Percentiles rank a stretch among this genome's conserved stretches.
phyloP scores from a whole-genome alignment of 1,284 basidiomycete species.

The Moniliella sp. region DNA sequence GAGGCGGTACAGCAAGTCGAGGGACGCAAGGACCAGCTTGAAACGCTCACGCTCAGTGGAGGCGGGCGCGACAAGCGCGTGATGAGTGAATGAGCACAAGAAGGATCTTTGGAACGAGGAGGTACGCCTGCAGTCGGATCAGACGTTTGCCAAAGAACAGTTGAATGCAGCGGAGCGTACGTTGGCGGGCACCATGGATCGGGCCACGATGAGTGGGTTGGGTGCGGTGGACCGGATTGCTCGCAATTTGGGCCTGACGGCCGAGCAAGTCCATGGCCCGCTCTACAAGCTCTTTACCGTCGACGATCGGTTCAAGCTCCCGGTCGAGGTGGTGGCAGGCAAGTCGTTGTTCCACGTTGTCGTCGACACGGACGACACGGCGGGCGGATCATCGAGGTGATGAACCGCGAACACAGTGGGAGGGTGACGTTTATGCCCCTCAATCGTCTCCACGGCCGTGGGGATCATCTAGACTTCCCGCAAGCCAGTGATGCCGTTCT shows the following conservation, averaged over 20 bases:
- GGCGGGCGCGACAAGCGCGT: slow-evolving; percentile 13
- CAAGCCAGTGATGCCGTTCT: slow-evolving; percentile 60
- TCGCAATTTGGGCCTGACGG: slow-evolving; percentile 46
- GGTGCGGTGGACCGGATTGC: slow-evolving; percentile 63
- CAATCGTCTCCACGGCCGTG: slow-evolving; percentile 74
- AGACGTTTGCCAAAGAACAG: slow-evolving; percentile 58
- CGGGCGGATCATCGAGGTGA: slow-evolving; percentile 65
- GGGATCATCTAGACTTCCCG: slow-evolving; percentile 43
- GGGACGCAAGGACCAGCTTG: slow-evolving; percentile 38
- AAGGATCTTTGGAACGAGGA: slow-evolving; percentile 50
- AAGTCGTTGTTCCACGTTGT: slow-evolving; percentile 68
- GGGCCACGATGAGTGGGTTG: slow-evolving; percentile 75
- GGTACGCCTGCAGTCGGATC: slow-evolving; percentile 50
- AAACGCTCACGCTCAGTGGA: slow-evolving; percentile 9
- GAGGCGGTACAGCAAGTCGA: slow-evolving; percentile 41
- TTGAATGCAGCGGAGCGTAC: slow-evolving; percentile 54
- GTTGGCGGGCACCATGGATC: slow-evolving; percentile 49
- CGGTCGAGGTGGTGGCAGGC: slow-evolving; percentile 67
- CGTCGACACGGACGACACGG: slow-evolving; percentile 82
- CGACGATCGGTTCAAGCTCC: slow-evolving; percentile 74
- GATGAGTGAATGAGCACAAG: slow-evolving; percentile 20
- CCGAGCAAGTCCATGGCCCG: slow-evolving; percentile 73
- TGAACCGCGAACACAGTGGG: slow-evolving; percentile 72
- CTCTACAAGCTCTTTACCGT: slow-evolving; percentile 82
- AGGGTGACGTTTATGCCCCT: slow-evolving; percentile 96